Percentiles rank a stretch among this genome's conserved stretches.
Evolutionary conservation across 805 yeast genomes (phyloP).

Genomic region (Saturnispora hagleri): DNA sequence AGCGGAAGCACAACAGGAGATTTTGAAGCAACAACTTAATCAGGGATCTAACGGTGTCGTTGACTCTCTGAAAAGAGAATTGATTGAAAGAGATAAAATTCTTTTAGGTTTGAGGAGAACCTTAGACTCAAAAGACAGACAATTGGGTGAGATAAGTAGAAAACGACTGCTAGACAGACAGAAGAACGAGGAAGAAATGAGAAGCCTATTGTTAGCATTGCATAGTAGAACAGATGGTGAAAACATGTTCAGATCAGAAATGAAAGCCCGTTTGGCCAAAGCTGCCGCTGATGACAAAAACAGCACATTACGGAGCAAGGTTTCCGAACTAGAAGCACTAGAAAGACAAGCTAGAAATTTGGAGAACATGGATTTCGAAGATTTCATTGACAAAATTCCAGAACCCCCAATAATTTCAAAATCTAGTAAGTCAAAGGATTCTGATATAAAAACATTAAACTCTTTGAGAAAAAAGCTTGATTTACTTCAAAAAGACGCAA

Average conservation of each 20-base stretch:
- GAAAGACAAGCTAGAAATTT: conserved; percentile 79
- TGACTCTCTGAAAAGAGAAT: conserved; percentile 47
- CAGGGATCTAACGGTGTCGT: conserved; percentile 73
- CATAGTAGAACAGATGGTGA: conserved; percentile 30
- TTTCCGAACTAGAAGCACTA: conserved; percentile 25
- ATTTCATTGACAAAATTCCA: conserved; percentile 20
- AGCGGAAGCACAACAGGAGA: conserved; percentile 35
- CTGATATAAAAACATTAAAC: conserved; percentile 48
- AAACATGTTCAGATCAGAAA: conserved; percentile 21
- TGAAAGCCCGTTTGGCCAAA: conserved; percentile 15
- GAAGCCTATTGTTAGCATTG: conserved; percentile 58
- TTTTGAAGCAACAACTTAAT: conserved; percentile 21
- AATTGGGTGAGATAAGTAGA: conserved; percentile 54
- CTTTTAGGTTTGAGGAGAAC: conserved; percentile 51
- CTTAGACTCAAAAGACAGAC: conserved; percentile 49
- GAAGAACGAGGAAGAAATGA: conserved; percentile 66
- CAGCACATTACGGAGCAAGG: conserved; percentile 6
- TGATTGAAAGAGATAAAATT: conserved; percentile 54
- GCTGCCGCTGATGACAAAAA: conserved; percentile 4
- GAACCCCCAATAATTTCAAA: conserved; percentile 5
- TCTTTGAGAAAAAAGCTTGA: conserved; percentile 49
- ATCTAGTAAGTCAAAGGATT: conserved; percentile 25
- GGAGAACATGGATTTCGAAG: conserved; percentile 77
- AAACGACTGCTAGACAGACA: conserved; percentile 57
- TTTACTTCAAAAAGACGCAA: conserved; percentile 61